phyloP scores from a whole-genome alignment of 441 rosid species.

The Croton laevigatus region DNA sequence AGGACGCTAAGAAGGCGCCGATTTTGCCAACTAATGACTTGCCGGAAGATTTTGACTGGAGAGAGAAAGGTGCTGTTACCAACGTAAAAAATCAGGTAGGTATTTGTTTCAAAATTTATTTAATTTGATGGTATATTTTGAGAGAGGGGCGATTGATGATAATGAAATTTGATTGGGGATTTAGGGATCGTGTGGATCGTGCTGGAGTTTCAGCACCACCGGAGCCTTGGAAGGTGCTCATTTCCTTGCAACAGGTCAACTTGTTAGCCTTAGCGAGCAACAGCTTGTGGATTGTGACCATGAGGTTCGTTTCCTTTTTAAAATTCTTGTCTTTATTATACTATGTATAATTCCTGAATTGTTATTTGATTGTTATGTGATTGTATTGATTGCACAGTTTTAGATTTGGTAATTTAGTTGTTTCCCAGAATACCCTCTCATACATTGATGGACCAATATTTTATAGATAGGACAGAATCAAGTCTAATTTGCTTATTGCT shows the following conservation, averaged over 20 bases:
- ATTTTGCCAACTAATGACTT: constrained; percentile 72
- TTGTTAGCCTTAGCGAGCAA: constrained; percentile 93
- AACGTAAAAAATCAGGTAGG: constrained; percentile 78
- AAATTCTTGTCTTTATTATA: not conserved
- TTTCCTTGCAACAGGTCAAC: constrained; percentile 77
- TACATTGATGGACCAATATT: not conserved
- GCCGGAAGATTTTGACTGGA: constrained; percentile 91
- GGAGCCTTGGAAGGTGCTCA: constrained; percentile 96
- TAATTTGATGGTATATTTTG: not conserved
- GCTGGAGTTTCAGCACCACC: constrained; percentile 96
- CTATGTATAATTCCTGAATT: not conserved
- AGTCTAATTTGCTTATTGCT: not conserved
- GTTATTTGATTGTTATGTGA: not conserved
- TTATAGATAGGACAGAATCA: not conserved
- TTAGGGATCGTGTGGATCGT: constrained; percentile 94
- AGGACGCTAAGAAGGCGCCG: constrained; percentile 78
- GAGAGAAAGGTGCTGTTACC: constrained; percentile 89
- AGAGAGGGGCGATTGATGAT: constrained; percentile 4
- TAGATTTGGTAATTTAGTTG: not conserved
- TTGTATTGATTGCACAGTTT: not conserved
- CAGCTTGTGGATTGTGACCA: constrained; percentile 99
- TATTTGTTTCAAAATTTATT: not conserved
- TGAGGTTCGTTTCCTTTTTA: constrained; percentile 48
- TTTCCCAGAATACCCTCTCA: not conserved
- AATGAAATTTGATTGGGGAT: not conserved